Percentiles rank a stretch among this genome's conserved stretches.
Conservation (phyloP, 2,329 filamentous ascomycete genomes). For the Colletotrichum sp. region DNA sequence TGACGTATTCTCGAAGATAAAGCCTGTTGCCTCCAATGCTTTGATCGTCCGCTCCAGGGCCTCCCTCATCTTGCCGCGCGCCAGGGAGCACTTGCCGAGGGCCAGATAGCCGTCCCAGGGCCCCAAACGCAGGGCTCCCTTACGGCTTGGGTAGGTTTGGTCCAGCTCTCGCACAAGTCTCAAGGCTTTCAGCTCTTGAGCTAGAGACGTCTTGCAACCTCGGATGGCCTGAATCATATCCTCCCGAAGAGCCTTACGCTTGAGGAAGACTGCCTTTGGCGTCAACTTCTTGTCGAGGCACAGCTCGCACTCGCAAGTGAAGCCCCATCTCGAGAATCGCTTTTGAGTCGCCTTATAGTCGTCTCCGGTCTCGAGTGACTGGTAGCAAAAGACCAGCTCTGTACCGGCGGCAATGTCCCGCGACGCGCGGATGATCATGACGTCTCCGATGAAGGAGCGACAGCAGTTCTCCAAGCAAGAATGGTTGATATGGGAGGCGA, state of each 20-base stretch:
- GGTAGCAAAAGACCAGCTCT: conserved; percentile 51
- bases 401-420: conserved; percentile 45
- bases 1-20: conserved; percentile 20
- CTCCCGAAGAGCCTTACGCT: conserved; percentile 17
- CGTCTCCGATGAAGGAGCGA: conserved; percentile 58
- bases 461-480: conserved; percentile 51
- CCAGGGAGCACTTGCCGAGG: conserved; percentile 5
- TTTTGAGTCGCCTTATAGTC: conserved; percentile 35
- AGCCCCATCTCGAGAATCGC: conserved; percentile 41
- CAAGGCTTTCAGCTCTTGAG: conserved; percentile 1
- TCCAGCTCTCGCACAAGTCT: conserved; percentile 24
- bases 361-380: conserved; percentile 19
- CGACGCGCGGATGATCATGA: conserved; percentile 54
- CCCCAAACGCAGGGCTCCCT: conserved; percentile 17
- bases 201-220: background rate
- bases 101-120: conserved; percentile 25
- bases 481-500: conserved; percentile 58
- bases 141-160: conserved; percentile 23
- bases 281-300: conserved; percentile 35
- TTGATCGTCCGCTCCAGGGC: conserved; percentile 24
- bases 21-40: conserved; percentile 31
- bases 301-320: conserved; percentile 44
- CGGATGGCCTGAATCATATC: background rate
- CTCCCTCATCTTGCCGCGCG: background rate
- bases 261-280: background rate